Base-by-base conservation (phyloP, 352 stramenopile genomes). In the Globisporangium cederbergense region DNA sequence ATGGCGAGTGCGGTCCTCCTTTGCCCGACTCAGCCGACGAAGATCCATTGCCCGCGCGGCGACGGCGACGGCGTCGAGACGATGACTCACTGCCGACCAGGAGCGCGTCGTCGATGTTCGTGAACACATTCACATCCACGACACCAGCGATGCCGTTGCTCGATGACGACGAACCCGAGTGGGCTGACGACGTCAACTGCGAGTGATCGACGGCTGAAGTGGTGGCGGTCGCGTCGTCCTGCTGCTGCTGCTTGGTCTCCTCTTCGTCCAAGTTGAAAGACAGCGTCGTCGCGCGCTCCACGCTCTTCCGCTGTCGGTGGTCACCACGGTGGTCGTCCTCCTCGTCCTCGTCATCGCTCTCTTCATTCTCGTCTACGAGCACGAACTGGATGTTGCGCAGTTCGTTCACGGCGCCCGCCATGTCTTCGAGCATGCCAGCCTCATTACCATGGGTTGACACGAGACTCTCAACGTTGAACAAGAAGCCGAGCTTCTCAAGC, bases 391-490 rank as follows among this genome's bases (percentile, higher is more conserved):
- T 80, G 43, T 90, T 86, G 40, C 74, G 75, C 22, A 98, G 72
- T 76, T 92, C 88, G 20, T 96, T 89, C 3, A 95, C 54, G 16
- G 83, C 86, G 8, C 83, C 84, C 20, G 86, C 83, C 86, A 95
- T 95, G 53, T 96, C 88, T 67, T 96, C 88, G 4, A 96, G 72
- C 88, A 96, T 96, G 9, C 86, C 88, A 2, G 82, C 83, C 63
- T 96, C 88, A 36, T 94, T 96, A n/a, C 88, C 88, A 49, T 94
- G 86, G 3, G 86, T 96, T 0, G 83, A 95, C 25, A 95, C 79
- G 2, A 95, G 70, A 78, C 83, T 93, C 60, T 95, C 86, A 9
- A 95, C 82, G 49, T 95, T 74, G 58, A 95, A 95, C 0, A 95
- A 66, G 56, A 93, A 95, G 16, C 86, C 86, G 8, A 95, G 58